A percentile compares a stretch with the other conserved stretches of the same genome.
Conservation (phyloP, 2,329 filamentous ascomycete genomes). For the Cladophialophora carrionii region DNA sequence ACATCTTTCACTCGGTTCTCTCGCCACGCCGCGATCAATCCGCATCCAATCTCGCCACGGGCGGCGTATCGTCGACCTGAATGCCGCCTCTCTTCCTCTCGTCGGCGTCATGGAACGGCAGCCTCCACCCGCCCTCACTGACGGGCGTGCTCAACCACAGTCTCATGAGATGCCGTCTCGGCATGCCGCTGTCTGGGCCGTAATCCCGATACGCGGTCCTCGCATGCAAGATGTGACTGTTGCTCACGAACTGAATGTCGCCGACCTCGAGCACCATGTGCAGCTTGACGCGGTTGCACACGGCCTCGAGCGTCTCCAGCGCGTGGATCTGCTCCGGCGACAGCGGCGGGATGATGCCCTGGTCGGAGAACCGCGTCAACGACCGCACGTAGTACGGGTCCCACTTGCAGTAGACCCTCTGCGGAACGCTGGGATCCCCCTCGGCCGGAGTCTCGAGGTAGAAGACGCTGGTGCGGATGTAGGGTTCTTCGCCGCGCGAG, state of each 20-base stretch:
- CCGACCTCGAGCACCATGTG: constrained; percentile 87
- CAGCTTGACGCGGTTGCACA: constrained; percentile 70
- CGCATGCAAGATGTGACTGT: constrained; percentile 78
- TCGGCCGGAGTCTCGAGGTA: constrained; percentile 66
- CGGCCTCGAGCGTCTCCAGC: constrained; percentile 71
- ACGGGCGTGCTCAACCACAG: constrained; percentile 84
- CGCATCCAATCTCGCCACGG: constrained; percentile 74
- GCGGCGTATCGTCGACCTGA: constrained; percentile 79
- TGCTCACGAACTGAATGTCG: constrained; percentile 84
- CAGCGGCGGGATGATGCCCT: constrained; percentile 72
- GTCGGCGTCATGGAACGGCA: constrained; percentile 78
- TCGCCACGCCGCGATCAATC: constrained; percentile 55
- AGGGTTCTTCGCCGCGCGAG: constrained; percentile 72
- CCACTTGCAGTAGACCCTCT: constrained; percentile 78
- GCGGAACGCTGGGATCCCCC: constrained; percentile 41
- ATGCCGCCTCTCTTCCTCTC: constrained; percentile 89
- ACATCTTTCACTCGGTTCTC: neutral
- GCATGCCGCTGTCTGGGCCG: constrained; percentile 51
- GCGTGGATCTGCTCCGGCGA: constrained; percentile 71
- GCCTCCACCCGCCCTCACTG: constrained; percentile 78
- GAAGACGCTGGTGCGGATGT: constrained; percentile 71
- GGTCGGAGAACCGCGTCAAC: constrained; percentile 72
- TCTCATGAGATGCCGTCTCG: constrained; percentile 76
- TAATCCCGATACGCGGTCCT: constrained; percentile 77
- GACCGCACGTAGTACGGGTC: constrained; percentile 87